phyloP scores from a whole-genome alignment of 305 asterid genomes.

The Fraxinus platypoda region DNA sequence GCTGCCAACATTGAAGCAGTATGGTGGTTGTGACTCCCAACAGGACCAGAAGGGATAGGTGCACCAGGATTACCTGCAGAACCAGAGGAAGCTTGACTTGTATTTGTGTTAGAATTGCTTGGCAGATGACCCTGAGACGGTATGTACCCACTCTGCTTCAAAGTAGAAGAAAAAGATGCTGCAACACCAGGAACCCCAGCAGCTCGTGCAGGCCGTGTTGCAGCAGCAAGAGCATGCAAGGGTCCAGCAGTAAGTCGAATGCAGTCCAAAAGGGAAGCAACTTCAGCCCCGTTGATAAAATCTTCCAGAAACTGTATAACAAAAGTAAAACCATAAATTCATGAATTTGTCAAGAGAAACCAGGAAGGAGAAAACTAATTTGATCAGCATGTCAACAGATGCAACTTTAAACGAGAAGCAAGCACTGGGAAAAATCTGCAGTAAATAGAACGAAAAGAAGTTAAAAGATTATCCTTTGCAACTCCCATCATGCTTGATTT shows the following conservation, averaged over 20 bases:
- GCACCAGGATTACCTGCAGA: constrained; percentile 52
- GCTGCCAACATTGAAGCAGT: constrained; percentile 76
- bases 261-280: constrained; percentile 94
- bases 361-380: constrained; percentile 9
- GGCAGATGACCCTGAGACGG: constrained; percentile 53
- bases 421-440: background rate
- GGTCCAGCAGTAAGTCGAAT: constrained; percentile 98
- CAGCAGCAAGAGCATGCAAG: constrained; percentile 98
- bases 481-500: constrained; percentile 1
- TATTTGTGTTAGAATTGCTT: constrained; percentile 49
- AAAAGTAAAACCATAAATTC: constrained; percentile 5
- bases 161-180: constrained; percentile 51
- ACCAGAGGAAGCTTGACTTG: constrained; percentile 62
- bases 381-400: background rate
- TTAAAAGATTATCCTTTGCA: background rate
- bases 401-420: background rate
- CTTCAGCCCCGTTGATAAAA: constrained; percentile 96
- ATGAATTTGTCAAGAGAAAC: constrained; percentile 19
- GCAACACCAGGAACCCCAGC: constrained; percentile 77
- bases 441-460: background rate
- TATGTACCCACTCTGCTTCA: constrained; percentile 66
- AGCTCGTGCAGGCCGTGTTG: constrained; percentile 99
- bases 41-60: constrained; percentile 50
- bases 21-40: constrained; percentile 53
- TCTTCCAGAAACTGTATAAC: constrained; percentile 88